Conservation (phyloP, 768 basidiomycete genomes). For the Suillus weaverae region DNA sequence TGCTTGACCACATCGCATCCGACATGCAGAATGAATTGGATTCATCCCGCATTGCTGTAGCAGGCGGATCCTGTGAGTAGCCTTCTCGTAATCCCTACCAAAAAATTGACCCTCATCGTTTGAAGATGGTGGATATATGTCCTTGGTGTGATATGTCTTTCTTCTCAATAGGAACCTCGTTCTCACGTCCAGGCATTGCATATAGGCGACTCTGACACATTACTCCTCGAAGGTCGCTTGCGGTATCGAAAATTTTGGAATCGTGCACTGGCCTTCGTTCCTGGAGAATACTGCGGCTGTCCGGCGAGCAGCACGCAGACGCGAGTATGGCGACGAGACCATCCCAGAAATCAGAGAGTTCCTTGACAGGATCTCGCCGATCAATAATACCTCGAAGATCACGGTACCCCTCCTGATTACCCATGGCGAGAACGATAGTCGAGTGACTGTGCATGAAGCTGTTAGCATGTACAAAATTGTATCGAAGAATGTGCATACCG, state of each 20-base stretch:
- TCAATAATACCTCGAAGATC: constrained; percentile 39
- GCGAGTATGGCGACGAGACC: constrained; percentile 44
- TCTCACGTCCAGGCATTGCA: not conserved
- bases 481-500: constrained; percentile 28
- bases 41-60: constrained; percentile 39
- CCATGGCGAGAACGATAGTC: constrained; percentile 42
- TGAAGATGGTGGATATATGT: constrained; percentile 43
- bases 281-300: constrained; percentile 41
- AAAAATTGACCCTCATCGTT: constrained; percentile 1
- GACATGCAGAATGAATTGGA: constrained; percentile 35
- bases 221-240: constrained; percentile 42
- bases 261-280: constrained; percentile 41
- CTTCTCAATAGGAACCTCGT: not conserved
- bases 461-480: constrained; percentile 38
- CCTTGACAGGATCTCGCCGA: constrained; percentile 39
- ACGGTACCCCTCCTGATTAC: constrained; percentile 39
- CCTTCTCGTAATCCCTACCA: not conserved
- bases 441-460: constrained; percentile 41
- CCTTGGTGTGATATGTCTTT: constrained; percentile 30
- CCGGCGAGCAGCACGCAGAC: constrained; percentile 36
- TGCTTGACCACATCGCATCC: constrained; percentile 37
- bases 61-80: constrained; percentile 41
- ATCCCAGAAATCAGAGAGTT: constrained; percentile 38
- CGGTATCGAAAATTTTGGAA: constrained; percentile 42
- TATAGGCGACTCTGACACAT: constrained; percentile 41